phyloP scores from a whole-genome alignment of 1,284 basidiomycete species.

The Clitocybe nebularis region DNA sequence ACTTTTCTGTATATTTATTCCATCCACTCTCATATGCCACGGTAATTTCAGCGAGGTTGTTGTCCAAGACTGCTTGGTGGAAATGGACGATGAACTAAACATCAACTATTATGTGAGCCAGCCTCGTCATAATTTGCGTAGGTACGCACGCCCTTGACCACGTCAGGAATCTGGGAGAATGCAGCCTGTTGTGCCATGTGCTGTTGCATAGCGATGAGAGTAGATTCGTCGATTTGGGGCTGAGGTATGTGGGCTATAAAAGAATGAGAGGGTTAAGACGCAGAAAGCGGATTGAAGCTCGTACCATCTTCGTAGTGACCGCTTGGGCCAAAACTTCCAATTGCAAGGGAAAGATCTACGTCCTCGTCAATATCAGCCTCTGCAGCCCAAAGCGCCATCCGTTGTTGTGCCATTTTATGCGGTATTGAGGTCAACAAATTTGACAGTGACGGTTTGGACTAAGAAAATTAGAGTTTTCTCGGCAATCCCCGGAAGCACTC shows the following conservation, averaged over 20 bases:
- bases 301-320: slow-evolving; percentile 69
- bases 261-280: slow-evolving; percentile 5
- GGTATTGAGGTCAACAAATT: slow-evolving; percentile 12
- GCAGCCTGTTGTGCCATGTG: slow-evolving; percentile 78
- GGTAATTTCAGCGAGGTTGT: slow-evolving; percentile 86
- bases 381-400: slow-evolving; percentile 63
- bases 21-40: slow-evolving; percentile 94
- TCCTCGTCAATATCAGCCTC: slow-evolving; percentile 75
- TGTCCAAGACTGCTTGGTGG: slow-evolving; percentile 82
- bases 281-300: slow-evolving; percentile 14
- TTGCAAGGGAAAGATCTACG: slow-evolving; percentile 66
- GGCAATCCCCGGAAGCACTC: slow-evolving; percentile 19
- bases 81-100: slow-evolving; percentile 86
- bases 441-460: slow-evolving; percentile 12
- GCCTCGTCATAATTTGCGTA: slow-evolving; percentile 4
- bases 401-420: slow-evolving; percentile 52
- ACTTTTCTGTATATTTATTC: slow-evolving; percentile 96
- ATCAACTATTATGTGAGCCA: slow-evolving; percentile 7
- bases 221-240: slow-evolving; percentile 62
- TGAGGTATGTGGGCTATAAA: slow-evolving; percentile 40
- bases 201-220: slow-evolving; percentile 67
- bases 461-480: slow-evolving; percentile 24
- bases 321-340: slow-evolving; percentile 65
- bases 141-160: slow-evolving; percentile 67
- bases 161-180: slow-evolving; percentile 74